Conservation (phyloP, 305 asterid genomes). For the Fraxinus latifolia region DNA sequence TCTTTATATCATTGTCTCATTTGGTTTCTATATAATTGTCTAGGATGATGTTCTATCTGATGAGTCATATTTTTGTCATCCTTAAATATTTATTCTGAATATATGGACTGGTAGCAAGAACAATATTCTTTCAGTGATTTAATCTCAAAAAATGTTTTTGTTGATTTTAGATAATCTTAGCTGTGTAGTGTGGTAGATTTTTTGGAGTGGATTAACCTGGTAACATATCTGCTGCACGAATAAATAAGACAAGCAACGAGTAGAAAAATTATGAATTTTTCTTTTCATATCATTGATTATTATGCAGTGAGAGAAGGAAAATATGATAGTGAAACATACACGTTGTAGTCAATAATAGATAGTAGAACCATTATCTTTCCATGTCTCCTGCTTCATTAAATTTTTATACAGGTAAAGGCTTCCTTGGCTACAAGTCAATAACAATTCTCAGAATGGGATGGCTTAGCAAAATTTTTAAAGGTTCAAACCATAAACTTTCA, state of each 20-base stretch:
- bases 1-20: not conserved
- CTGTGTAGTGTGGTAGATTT: not conserved
- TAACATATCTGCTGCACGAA: not conserved
- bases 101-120: not conserved
- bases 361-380: conserved; percentile 3
- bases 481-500: conserved; percentile 60
- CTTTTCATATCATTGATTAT: not conserved
- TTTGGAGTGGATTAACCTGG: not conserved
- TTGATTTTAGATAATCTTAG: not conserved
- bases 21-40: not conserved
- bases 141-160: not conserved
- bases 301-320: not conserved
- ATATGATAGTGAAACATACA: not conserved
- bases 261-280: not conserved
- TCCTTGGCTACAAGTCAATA: conserved; percentile 32
- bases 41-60: not conserved
- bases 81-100: not conserved
- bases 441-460: conserved; percentile 64
- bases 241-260: not conserved
- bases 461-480: conserved; percentile 83
- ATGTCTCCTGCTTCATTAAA: not conserved
- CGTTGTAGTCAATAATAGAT: conserved; percentile 2
- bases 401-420: conserved; percentile 38
- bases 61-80: not conserved
- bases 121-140: not conserved